Evolutionary conservation across 768 basidiomycete genomes (phyloP).

Genomic region (Amanita polypyramis): DNA sequence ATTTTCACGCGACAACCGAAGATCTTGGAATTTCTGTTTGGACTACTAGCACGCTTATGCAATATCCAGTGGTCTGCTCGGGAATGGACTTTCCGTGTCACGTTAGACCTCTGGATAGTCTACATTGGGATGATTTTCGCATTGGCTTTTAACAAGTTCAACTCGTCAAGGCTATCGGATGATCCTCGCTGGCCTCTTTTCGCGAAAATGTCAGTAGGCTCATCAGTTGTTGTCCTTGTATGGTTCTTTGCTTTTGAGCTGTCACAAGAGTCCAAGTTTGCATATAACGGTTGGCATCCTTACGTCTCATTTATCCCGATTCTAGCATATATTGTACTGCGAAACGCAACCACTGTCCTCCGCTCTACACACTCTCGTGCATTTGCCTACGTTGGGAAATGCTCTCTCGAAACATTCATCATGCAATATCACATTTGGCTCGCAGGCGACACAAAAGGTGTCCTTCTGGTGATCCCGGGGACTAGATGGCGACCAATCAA

Average conservation of each 20-base stretch:
- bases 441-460: conserved; percentile 73
- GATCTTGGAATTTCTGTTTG: conserved; percentile 57
- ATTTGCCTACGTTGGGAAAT: conserved; percentile 78
- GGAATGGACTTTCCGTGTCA: conserved; percentile 87
- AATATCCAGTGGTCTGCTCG: conserved; percentile 73
- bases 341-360: conserved; percentile 63
- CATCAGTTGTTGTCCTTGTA: conserved; percentile 41
- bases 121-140: conserved; percentile 81
- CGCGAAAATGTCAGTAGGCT: conserved; percentile 36
- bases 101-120: conserved; percentile 82
- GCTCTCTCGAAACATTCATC: conserved; percentile 87
- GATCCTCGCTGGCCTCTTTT: conserved; percentile 52
- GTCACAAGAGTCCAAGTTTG: conserved; percentile 64
- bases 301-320: conserved; percentile 79
- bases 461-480: conserved; percentile 72
- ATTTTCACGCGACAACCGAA: conserved; percentile 54
- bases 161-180: conserved; percentile 62
- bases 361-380: conserved; percentile 58
- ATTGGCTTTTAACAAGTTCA: conserved; percentile 61
- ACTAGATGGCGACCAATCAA: conserved; percentile 67
- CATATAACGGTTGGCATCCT: conserved; percentile 80
- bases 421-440: conserved; percentile 87
- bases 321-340: conserved; percentile 59
- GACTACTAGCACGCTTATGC: conserved; percentile 51
- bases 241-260: conserved; percentile 87